A percentile compares a stretch with the other conserved stretches of the same genome.
Conservation (phyloP, 441 rosid genomes). For the Gossypium lobatum region DNA sequence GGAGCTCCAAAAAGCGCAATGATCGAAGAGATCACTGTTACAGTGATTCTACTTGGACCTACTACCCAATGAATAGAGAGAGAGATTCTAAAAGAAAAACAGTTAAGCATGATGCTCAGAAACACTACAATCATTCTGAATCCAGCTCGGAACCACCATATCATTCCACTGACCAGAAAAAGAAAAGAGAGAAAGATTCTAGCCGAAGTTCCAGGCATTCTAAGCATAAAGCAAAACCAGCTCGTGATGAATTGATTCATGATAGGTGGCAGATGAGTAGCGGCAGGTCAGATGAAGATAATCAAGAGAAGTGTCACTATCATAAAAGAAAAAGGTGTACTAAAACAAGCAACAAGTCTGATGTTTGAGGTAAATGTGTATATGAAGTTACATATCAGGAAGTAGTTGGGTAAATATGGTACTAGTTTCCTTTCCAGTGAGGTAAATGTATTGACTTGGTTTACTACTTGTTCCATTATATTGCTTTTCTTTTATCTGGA, state of each 20-base stretch:
- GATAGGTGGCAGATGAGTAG: conserved; percentile 44
- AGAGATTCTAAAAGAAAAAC: conserved; percentile 25
- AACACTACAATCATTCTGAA: conserved; percentile 19
- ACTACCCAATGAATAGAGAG: conserved; percentile 18
- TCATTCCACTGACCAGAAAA: conserved; percentile 14
- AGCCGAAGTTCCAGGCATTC: conserved; percentile 27
- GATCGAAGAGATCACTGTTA: conserved; percentile 20
- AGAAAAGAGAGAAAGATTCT: conserved; percentile 17
- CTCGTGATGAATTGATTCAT: conserved; percentile 17
- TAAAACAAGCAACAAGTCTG: conserved; percentile 22
- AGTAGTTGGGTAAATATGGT: conserved; percentile 27
- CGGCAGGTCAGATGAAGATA: conserved; percentile 22
- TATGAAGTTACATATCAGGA: conserved; percentile 26
- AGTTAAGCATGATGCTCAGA: conserved; percentile 18
- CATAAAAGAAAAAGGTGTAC: conserved; percentile 23
- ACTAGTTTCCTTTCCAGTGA: conserved; percentile 19
- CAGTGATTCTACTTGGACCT: conserved; percentile 30
- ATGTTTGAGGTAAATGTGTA: conserved; percentile 42
- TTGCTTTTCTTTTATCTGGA: not conserved
- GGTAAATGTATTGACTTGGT: conserved; percentile 25
- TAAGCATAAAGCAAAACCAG: conserved; percentile 18
- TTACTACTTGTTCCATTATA: conserved; percentile 9
- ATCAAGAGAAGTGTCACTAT: conserved; percentile 18
- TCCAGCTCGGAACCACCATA: conserved; percentile 18
- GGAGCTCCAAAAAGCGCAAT: conserved; percentile 21